Evolutionary conservation across 2,329 filamentous ascomycete genomes (phyloP).

Genomic region (Calonectria ilicicola): DNA sequence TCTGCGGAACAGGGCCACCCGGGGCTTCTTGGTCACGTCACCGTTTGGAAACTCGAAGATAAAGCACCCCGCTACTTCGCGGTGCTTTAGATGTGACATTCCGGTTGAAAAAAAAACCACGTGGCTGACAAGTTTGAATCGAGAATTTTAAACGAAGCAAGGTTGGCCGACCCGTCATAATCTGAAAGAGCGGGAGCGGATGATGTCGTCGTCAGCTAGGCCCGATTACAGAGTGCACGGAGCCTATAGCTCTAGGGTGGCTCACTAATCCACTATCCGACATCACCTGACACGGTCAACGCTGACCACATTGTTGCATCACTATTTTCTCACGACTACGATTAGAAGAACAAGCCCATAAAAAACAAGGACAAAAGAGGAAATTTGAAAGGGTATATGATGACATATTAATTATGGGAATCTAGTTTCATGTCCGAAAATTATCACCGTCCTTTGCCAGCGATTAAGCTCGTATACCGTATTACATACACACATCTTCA

Average conservation of each 20-base stretch:
- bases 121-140: neutral
- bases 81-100: slow-evolving; percentile 41
- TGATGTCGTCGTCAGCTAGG: neutral
- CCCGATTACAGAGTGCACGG: neutral
- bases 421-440: neutral
- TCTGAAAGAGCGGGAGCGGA: neutral
- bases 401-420: neutral
- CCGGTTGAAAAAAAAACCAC: slow-evolving; percentile 21
- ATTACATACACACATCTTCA: neutral
- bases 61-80: slow-evolving; percentile 62
- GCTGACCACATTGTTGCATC: slow-evolving; percentile 6
- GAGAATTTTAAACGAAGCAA: neutral
- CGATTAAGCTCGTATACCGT: neutral
- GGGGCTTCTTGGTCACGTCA: slow-evolving; percentile 50
- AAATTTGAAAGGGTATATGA: neutral
- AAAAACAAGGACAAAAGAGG: neutral
- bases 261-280: neutral
- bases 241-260: neutral
- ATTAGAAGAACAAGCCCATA: neutral
- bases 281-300: slow-evolving; percentile 16
- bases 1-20: slow-evolving; percentile 72
- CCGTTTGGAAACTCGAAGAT: slow-evolving; percentile 59
- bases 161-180: neutral
- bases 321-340: neutral
- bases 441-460: neutral